These are phyloP conservation scores for Juncus inflexus DNA, from an alignment of 176 grass and related monocot genomes.

Conservation along the genomic window DNA sequence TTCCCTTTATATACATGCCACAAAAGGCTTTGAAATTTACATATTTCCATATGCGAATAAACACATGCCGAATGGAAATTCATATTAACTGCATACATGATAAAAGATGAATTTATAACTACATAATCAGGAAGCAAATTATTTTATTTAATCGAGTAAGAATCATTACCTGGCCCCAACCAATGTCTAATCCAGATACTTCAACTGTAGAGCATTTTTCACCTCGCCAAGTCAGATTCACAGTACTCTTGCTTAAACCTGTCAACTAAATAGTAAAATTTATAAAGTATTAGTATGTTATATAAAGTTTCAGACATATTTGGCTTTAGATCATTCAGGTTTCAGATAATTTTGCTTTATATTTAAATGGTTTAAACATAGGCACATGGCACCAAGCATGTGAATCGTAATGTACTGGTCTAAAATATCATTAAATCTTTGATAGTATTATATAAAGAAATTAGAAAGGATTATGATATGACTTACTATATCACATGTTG, in stretches of 20 bases:
- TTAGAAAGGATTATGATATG: background rate
- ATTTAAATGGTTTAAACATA: constrained; percentile 21
- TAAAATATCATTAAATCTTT: too few relatives aligned
- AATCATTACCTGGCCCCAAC: constrained; percentile 83
- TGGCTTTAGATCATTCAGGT: too few relatives aligned
- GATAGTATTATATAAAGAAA: too few relatives aligned
- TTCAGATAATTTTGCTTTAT: background rate
- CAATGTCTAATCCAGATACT: constrained; percentile 93
- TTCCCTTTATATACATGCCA: too few relatives aligned
- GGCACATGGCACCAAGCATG: background rate
- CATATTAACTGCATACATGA: background rate
- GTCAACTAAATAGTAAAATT: constrained; percentile 54
- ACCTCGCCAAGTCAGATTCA: constrained; percentile 73
- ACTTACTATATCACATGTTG: constrained; percentile 72
- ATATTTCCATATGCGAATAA: too few relatives aligned
- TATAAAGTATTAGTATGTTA: too few relatives aligned
- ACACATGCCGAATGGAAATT: background rate
- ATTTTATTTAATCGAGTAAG: constrained; percentile 15
- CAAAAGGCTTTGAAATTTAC: too few relatives aligned
- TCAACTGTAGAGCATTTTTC: constrained; percentile 67
- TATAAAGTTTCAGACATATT: too few relatives aligned
- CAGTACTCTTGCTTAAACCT: constrained; percentile 49
- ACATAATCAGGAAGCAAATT: background rate
- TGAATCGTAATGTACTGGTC: background rate
- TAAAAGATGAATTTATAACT: background rate